Evolutionary conservation across 208 protist species (phyloP).

Genomic region (Acanthamoeba triangularis): DNA sequence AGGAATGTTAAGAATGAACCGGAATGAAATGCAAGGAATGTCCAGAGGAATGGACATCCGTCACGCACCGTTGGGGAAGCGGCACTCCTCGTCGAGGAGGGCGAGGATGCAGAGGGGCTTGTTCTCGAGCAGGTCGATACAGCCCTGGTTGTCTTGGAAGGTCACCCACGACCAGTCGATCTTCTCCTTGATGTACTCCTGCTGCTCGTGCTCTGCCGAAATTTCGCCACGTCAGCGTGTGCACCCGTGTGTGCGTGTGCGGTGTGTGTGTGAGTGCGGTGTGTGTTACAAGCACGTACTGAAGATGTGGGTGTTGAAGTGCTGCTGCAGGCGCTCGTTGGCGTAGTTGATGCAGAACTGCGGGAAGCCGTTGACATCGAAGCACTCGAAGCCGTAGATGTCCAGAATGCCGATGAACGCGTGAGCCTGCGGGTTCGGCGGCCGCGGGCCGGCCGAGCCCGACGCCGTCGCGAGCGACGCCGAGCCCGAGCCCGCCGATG

Average conservation of each 20-base stretch:
- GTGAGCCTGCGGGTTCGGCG: background rate
- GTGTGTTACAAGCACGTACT: conserved; percentile 19
- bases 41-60: background rate
- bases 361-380: conserved; percentile 89
- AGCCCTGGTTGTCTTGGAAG: conserved; percentile 91
- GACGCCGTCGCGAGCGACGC: background rate
- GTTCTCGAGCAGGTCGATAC: conserved; percentile 78
- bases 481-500: background rate
- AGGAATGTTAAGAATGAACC: background rate
- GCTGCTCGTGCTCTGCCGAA: conserved; percentile 84
- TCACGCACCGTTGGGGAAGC: conserved; percentile 88
- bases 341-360: conserved; percentile 99
- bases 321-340: conserved; percentile 98
- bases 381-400: conserved; percentile 98
- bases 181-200: conserved; percentile 88
- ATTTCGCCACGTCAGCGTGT: background rate
- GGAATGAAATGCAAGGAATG: background rate
- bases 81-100: conserved; percentile 93
- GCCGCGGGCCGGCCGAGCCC: background rate
- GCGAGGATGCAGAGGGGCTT: conserved; percentile 91
- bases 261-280: too few species aligned
- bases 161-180: conserved; percentile 88
- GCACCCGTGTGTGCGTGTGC: background rate
- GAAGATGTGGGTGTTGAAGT: conserved; percentile 95
- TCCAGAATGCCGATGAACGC: conserved; percentile 89